These are phyloP conservation scores for Ceratobasidium sp. DNA, from an alignment of 1,284 basidiomycete species.

Conservation along the genomic window DNA sequence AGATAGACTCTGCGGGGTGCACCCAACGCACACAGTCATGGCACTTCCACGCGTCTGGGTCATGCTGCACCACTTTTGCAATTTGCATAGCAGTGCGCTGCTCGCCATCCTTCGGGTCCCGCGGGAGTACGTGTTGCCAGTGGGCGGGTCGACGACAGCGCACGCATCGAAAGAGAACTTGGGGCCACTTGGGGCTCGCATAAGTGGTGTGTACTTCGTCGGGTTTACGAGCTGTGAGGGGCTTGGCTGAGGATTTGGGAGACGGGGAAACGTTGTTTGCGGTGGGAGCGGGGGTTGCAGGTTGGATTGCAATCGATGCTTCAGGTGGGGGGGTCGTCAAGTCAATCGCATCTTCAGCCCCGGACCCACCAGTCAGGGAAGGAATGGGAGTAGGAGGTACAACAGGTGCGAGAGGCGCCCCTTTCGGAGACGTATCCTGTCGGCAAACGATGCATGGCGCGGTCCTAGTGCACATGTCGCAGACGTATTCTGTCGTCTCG, in stretches of 20 bases:
- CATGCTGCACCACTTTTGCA: conserved; percentile 67
- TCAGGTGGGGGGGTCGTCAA: conserved; percentile 39
- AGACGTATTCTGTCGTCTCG: conserved; percentile 78
- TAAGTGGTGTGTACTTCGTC: conserved; percentile 40
- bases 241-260: conserved; percentile 35
- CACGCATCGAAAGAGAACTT: conserved; percentile 76
- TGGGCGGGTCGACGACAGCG: conserved; percentile 82
- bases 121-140: conserved; percentile 73
- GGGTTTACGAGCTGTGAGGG: conserved; percentile 22
- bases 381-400: conserved; percentile 9
- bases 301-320: conserved; percentile 1
- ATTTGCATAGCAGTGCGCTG: conserved; percentile 55
- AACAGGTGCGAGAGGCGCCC: conserved; percentile 45
- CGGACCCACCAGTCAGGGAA: conserved; percentile 26
- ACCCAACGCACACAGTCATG: conserved; percentile 77
- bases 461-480: conserved; percentile 74
- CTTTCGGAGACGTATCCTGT: conserved; percentile 61
- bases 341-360: conserved; percentile 37
- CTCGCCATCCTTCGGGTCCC: conserved; percentile 54
- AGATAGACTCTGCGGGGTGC: conserved; percentile 79
- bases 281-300: conserved; percentile 1
- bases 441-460: conserved; percentile 79
- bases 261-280: conserved; percentile 1
- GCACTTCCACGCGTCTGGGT: conserved; percentile 68
- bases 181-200: conserved; percentile 19